phyloP scores from a whole-genome alignment of 148 eudicot genomes.

The Chenopodium berlandieri region DNA sequence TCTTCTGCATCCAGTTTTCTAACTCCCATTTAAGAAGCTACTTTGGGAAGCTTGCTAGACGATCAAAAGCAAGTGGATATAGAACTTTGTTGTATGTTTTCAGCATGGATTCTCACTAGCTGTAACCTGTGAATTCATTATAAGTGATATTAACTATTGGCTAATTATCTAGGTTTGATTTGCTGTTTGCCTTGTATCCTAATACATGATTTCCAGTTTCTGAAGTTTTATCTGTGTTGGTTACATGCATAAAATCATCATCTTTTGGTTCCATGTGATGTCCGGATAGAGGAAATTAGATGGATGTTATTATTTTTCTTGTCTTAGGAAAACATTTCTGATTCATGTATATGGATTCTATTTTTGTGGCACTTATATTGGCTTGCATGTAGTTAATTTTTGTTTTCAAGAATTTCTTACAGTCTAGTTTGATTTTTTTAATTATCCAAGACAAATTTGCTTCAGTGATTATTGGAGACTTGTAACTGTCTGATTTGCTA shows the following conservation, averaged over 20 bases:
- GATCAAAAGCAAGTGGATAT: not conserved
- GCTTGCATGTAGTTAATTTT: not conserved
- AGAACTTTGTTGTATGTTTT: not conserved
- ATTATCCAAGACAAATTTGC: not conserved
- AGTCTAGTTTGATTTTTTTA: not conserved
- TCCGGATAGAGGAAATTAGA: not conserved
- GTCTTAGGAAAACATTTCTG: no score
- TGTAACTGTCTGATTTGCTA: not conserved
- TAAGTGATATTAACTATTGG: no score
- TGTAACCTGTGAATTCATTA: no score
- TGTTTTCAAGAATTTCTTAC: not conserved
- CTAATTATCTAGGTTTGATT: no score
- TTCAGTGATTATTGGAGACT: no score
- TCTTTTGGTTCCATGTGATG: conserved; percentile 2
- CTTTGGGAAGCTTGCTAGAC: no score
- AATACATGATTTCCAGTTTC: no score
- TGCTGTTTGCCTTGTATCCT: no score
- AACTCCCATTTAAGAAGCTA: not conserved
- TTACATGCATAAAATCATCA: not conserved
- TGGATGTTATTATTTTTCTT: not conserved
- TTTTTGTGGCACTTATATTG: not conserved
- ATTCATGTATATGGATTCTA: not conserved
- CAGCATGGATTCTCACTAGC: not conserved
- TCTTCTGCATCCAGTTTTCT: not conserved
- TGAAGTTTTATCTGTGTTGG: not conserved